Evolutionary conservation across 2,329 filamentous ascomycete species (phyloP).

Genomic region (Fusarium nodosum): DNA sequence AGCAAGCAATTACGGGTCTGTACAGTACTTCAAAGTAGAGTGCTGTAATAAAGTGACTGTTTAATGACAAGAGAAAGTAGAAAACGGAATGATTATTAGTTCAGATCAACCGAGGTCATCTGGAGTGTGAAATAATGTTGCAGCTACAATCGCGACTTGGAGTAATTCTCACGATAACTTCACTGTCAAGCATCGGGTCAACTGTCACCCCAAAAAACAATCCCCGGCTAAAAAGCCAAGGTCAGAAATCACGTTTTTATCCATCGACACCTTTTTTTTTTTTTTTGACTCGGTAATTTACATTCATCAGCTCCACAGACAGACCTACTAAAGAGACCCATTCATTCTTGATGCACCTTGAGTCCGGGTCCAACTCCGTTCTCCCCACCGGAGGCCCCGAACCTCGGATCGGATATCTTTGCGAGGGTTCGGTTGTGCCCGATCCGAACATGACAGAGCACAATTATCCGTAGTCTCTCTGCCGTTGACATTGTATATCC

Average conservation of each 20-base stretch:
- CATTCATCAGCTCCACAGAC: slow-evolving; percentile 3
- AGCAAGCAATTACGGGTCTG: slow-evolving; percentile 45
- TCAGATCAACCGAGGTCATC: background rate
- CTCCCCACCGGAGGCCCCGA: slow-evolving; percentile 27
- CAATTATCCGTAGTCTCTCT: background rate
- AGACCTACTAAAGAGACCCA: background rate
- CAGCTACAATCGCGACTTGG: background rate
- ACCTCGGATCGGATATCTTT: slow-evolving; percentile 32
- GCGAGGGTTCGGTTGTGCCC: slow-evolving; percentile 6
- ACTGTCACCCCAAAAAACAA: slow-evolving; percentile 7
- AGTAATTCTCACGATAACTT: slow-evolving; percentile 3
- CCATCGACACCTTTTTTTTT: slow-evolving; percentile 9
- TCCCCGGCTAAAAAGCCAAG: slow-evolving; percentile 2
- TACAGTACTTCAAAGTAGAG: background rate
- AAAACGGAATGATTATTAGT: background rate
- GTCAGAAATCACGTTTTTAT: background rate
- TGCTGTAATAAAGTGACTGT: background rate
- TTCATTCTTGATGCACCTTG: background rate
- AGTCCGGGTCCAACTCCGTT: background rate
- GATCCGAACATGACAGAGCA: background rate
- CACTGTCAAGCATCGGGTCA: slow-evolving; percentile 8
- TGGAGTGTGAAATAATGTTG: background rate
- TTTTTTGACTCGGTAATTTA: slow-evolving; percentile 1
- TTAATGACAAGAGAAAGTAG: background rate
- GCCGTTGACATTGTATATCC: background rate